These are phyloP conservation scores for Lantana camara DNA, from an alignment of 257 asterid genomes.

Conservation along the genomic window DNA sequence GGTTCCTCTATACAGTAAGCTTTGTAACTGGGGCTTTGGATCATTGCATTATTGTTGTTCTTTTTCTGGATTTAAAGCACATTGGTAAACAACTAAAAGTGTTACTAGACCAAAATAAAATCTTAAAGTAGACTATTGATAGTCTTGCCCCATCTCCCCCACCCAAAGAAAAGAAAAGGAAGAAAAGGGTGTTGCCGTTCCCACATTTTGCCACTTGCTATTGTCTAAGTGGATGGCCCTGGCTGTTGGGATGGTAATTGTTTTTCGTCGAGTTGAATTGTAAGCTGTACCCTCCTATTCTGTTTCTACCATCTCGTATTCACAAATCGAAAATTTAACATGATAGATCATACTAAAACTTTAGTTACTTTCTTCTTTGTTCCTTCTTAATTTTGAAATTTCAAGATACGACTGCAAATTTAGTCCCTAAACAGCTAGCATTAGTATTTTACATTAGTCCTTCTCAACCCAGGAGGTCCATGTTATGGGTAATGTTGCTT, in stretches of 20 bases:
- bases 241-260: background rate
- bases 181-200: too few species aligned
- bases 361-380: background rate
- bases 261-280: background rate
- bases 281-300: background rate
- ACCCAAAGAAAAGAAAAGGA: too few species aligned
- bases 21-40: slow-evolving; percentile 6
- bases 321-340: background rate
- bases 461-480: background rate
- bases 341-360: background rate
- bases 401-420: background rate
- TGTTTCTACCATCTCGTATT: background rate
- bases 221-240: background rate
- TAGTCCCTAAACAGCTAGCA: background rate
- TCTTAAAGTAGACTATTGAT: background rate
- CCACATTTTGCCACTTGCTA: background rate
- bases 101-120: background rate
- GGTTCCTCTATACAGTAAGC: background rate
- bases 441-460: background rate
- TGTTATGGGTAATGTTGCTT: background rate
- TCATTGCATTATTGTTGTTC: slow-evolving; percentile 16
- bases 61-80: too few species aligned
- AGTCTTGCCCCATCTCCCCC: background rate
- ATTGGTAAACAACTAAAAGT: too few species aligned
- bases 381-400: background rate